Conservation (phyloP, 2,329 filamentous ascomycete genomes). For the Stromatinia cepivora region DNA sequence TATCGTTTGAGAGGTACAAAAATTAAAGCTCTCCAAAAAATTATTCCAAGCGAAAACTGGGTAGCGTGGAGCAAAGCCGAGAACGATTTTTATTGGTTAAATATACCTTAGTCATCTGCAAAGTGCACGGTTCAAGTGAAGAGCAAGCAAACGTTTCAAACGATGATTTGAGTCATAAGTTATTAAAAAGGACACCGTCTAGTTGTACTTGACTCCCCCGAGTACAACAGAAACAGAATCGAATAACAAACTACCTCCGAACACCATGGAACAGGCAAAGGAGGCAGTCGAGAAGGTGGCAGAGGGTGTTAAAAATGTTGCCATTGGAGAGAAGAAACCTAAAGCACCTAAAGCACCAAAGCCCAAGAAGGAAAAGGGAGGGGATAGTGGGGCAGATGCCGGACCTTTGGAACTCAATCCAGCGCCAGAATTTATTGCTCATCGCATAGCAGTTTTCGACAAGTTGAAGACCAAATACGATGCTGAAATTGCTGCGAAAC, state of each 20-base stretch:
- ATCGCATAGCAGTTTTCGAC: slow-evolving; percentile 85
- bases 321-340: slow-evolving; percentile 48
- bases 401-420: slow-evolving; percentile 51
- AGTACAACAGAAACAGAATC: slow-evolving; percentile 3
- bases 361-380: slow-evolving; percentile 53
- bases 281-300: slow-evolving; percentile 51
- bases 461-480: slow-evolving; percentile 82
- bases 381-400: slow-evolving; percentile 45
- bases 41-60: slow-evolving; percentile 25
- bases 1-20: slow-evolving; percentile 37
- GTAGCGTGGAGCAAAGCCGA: slow-evolving; percentile 17
- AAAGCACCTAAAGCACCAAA: slow-evolving; percentile 43
- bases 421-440: slow-evolving; percentile 75
- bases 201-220: slow-evolving; percentile 10
- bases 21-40: slow-evolving; percentile 27
- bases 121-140: background rate
- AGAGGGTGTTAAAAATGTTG: slow-evolving; percentile 61
- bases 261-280: slow-evolving; percentile 51
- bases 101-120: background rate
- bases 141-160: slow-evolving; percentile 10
- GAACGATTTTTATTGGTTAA: slow-evolving; percentile 19
- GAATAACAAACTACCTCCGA: slow-evolving; percentile 8
- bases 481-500: slow-evolving; percentile 69
- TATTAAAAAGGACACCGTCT: slow-evolving; percentile 17
- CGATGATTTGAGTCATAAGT: slow-evolving; percentile 19